These are phyloP conservation scores for Ceratocystis harringtonii DNA, from an alignment of 2,329 filamentous ascomycete genomes.

Conservation along the genomic window DNA sequence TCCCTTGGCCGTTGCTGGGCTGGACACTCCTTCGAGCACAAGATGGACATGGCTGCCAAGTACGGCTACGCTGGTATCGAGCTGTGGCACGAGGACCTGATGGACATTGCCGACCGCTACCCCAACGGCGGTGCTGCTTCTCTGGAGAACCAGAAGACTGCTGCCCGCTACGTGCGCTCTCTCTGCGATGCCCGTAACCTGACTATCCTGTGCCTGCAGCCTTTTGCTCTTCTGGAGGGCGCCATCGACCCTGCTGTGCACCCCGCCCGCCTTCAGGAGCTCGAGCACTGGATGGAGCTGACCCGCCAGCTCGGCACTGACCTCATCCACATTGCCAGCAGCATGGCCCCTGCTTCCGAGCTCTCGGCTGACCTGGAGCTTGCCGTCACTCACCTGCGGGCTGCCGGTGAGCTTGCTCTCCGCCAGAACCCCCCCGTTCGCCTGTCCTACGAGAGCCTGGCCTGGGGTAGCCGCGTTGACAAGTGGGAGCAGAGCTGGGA, in stretches of 20 bases:
- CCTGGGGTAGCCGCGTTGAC: constrained; percentile 55
- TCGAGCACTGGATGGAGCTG: constrained; percentile 55
- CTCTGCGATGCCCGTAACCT: constrained; percentile 44
- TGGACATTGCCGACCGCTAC: constrained; percentile 39
- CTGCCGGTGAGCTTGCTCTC: constrained; percentile 53
- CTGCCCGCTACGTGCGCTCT: constrained; percentile 40
- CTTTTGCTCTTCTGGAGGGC: constrained; percentile 67
- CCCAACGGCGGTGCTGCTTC: constrained; percentile 25
- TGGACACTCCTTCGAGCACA: constrained; percentile 50
- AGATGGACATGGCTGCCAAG: constrained; percentile 50
- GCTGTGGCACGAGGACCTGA: constrained; percentile 63
- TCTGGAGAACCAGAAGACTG: constrained; percentile 35
- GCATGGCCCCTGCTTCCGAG: constrained; percentile 41
- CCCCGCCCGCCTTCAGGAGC: constrained; percentile 41
- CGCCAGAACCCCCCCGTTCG: constrained; percentile 40
- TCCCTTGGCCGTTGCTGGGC: constrained; percentile 56
- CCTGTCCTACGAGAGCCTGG: constrained; percentile 60
- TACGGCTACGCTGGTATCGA: constrained; percentile 57
- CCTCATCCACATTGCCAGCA: constrained; percentile 59
- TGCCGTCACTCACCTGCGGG: constrained; percentile 46
- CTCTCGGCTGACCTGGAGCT: constrained; percentile 33
- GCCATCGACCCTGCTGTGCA: constrained; percentile 48
- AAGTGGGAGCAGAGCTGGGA: constrained; percentile 61
- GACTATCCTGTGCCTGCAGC: constrained; percentile 53
- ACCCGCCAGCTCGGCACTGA: constrained; percentile 50